Conservation (phyloP, 306 rosid species). For the Hippophae gyantsensis region DNA sequence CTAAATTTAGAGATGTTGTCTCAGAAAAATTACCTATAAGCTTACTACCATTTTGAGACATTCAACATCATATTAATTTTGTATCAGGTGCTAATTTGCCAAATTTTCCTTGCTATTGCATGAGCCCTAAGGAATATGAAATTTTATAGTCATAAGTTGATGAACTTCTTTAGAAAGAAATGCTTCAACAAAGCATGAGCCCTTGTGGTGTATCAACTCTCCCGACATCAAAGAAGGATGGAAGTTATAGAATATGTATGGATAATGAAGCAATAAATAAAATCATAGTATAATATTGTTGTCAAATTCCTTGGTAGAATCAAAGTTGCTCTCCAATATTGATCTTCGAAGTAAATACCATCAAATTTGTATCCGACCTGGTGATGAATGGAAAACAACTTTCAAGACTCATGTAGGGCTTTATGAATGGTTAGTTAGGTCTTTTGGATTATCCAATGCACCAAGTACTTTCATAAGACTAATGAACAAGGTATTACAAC, state of each 20-base stretch:
- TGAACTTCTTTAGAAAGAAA: background rate
- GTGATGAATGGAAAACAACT: too few relatives aligned
- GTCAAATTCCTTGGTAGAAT: too few relatives aligned
- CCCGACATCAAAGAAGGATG: background rate
- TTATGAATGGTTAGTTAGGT: too few relatives aligned
- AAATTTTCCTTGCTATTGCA: background rate
- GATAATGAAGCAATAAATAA: too few relatives aligned
- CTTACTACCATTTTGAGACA: background rate
- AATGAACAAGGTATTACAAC: too few relatives aligned
- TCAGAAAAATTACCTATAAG: background rate
- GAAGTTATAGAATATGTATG: background rate
- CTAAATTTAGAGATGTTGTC: background rate
- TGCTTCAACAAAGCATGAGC: background rate
- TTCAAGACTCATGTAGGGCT: too few relatives aligned
- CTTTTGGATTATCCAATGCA: too few relatives aligned
- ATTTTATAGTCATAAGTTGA: background rate
- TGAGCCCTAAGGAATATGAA: background rate
- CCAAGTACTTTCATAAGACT: background rate
- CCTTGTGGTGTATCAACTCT: background rate
- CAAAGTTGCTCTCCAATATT: too few relatives aligned
- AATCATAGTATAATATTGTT: too few relatives aligned
- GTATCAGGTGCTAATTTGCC: background rate
- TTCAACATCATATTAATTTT: background rate
- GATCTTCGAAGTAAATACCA: too few relatives aligned
- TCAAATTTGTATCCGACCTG: too few relatives aligned